phyloP scores from a whole-genome alignment of 2,329 filamentous ascomycete species.

The Boeremia lycopersici region DNA sequence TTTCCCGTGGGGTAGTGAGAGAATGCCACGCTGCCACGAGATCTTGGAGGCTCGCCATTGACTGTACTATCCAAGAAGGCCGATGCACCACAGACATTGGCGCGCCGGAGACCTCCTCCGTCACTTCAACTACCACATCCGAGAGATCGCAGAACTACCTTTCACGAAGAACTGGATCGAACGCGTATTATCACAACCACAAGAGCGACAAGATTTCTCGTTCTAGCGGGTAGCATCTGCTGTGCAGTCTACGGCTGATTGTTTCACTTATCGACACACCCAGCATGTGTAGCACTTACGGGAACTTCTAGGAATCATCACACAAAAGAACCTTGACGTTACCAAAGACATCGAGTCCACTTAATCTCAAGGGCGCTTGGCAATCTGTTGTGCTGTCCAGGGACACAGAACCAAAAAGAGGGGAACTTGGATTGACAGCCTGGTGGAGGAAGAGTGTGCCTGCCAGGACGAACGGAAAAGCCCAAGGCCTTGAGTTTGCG shows the following conservation, averaged over 20 bases:
- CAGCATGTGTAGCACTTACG: neutral
- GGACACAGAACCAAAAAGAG: neutral
- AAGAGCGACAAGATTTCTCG: no score
- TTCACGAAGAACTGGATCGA: neutral
- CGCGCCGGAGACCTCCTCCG: neutral
- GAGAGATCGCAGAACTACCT: neutral
- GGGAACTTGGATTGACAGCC: neutral
- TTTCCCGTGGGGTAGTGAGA: conserved; percentile 19
- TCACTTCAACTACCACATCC: neutral
- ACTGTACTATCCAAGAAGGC: conserved; percentile 7
- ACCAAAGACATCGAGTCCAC: neutral
- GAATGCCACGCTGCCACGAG: conserved; percentile 20
- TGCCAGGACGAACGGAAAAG: neutral
- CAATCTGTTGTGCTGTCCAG: neutral
- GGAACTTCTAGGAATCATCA: neutral
- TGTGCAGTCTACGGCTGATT: neutral
- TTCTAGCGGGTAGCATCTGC: no score
- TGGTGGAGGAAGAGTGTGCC: neutral
- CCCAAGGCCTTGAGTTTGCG: neutral
- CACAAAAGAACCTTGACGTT: neutral
- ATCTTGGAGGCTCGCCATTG: conserved; percentile 18
- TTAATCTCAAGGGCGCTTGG: neutral
- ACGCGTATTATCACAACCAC: neutral
- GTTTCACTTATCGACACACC: no score
- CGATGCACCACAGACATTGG: neutral